Evolutionary conservation across 192 early-diverging fungal genomes (phyloP).

Genomic region (Backusella sp.): DNA sequence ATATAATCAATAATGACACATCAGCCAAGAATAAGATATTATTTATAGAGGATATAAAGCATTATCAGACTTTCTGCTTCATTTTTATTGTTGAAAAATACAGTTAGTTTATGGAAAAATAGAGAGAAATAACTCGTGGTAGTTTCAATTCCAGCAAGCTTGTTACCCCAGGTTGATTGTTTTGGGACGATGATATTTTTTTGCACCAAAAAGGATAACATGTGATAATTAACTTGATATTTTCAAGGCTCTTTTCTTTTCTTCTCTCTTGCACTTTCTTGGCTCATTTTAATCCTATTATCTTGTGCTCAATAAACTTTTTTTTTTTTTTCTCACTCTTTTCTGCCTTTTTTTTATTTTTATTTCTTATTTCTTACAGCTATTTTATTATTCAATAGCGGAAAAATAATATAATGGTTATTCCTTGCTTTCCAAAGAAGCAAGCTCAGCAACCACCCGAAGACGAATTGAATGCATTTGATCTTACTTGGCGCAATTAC

Average conservation of each 20-base stretch:
- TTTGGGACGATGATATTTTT: slow-evolving; percentile 1
- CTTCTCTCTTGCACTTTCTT: not conserved
- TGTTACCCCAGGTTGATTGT: not conserved
- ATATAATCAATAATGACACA: not conserved
- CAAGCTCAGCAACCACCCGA: slow-evolving; percentile 18
- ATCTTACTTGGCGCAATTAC: slow-evolving; percentile 47
- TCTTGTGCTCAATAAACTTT: not conserved
- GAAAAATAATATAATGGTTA: slow-evolving; percentile 13
- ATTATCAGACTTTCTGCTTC: not conserved
- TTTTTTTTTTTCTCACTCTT: not conserved
- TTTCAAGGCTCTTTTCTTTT: not conserved
- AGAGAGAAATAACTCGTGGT: not conserved
- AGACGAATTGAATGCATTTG: slow-evolving; percentile 36
- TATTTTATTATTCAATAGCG: not conserved
- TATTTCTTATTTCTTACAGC: not conserved
- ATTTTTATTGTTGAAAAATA: not conserved
- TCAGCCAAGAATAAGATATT: not conserved
- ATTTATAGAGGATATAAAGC: not conserved
- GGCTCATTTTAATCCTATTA: not conserved
- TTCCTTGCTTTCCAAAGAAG: slow-evolving; percentile 5
- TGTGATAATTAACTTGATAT: not conserved
- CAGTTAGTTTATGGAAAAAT: not conserved
- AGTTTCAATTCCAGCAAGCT: not conserved
- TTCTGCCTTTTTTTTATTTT: not conserved
- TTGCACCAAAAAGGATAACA: slow-evolving; percentile 10